phyloP scores from a whole-genome alignment of 2,329 filamentous ascomycete genomes.

The Colletotrichum brevisporum region DNA sequence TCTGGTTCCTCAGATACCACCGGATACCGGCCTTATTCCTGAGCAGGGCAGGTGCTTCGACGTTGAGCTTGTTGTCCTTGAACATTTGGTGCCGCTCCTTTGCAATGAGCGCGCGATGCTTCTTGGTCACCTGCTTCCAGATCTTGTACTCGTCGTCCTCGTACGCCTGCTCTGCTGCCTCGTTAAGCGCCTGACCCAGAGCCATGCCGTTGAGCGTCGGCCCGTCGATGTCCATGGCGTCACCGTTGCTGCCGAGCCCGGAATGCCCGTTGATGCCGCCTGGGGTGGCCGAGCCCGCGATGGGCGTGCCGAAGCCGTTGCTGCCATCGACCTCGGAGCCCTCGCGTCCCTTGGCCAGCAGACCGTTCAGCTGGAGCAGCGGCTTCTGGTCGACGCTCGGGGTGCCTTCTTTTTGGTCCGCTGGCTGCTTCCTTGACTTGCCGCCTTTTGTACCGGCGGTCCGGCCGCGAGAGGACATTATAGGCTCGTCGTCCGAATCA shows the following conservation, averaged over 20 bases:
- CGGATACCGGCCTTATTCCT: slow-evolving; percentile 91
- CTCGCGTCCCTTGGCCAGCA: slow-evolving; percentile 72
- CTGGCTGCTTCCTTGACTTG: slow-evolving; percentile 80
- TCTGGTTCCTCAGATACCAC: slow-evolving; percentile 85
- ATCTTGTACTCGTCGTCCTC: slow-evolving; percentile 97
- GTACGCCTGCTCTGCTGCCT: slow-evolving; percentile 81
- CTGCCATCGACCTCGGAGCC: slow-evolving; percentile 89
- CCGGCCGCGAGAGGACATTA: slow-evolving; percentile 95
- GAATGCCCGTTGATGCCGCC: slow-evolving; percentile 77
- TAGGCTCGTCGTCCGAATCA: slow-evolving; percentile 96
- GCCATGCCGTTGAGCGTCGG: slow-evolving; percentile 77
- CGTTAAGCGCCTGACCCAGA: slow-evolving; percentile 73
- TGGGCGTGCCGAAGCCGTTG: slow-evolving; percentile 88
- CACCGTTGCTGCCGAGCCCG: slow-evolving; percentile 79
- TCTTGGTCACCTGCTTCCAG: slow-evolving; percentile 99
- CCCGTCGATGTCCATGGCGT: slow-evolving; percentile 90
- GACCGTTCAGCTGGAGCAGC: slow-evolving; percentile 74
- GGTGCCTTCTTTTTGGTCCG: slow-evolving; percentile 83
- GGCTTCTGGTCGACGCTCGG: slow-evolving; percentile 83
- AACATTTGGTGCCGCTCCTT: slow-evolving; percentile 91
- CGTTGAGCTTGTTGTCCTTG: slow-evolving; percentile 85
- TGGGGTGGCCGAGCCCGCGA: slow-evolving; percentile 83
- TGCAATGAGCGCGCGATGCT: slow-evolving; percentile 87
- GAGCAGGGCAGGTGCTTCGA: slow-evolving; percentile 88
- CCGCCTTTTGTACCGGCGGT: slow-evolving; percentile 87